Conservation (phyloP, 169 alveolate species). For the Plasmodium malariae region DNA sequence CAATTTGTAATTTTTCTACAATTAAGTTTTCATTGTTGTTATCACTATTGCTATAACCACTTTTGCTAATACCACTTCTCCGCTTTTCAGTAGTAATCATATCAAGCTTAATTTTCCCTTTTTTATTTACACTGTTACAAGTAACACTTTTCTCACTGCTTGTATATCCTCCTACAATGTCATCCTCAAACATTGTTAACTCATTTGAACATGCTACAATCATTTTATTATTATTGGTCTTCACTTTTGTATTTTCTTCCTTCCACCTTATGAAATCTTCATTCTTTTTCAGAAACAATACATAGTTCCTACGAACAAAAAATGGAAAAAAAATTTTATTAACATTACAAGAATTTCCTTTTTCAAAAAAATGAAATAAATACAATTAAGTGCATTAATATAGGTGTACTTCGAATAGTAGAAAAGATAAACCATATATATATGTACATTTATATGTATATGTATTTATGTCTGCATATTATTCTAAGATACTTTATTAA, state of each 20-base stretch:
- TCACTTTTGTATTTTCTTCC: slow-evolving; percentile 6
- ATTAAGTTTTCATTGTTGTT: background rate
- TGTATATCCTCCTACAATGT: slow-evolving; percentile 62
- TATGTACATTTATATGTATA: background rate
- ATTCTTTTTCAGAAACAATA: slow-evolving; percentile 30
- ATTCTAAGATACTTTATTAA: background rate
- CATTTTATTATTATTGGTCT: slow-evolving; percentile 24
- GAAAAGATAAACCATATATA: too few relatives aligned
- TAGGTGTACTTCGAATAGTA: too few relatives aligned
- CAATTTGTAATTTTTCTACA: background rate
- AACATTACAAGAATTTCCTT: too few relatives aligned
- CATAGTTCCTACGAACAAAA: slow-evolving; percentile 21
- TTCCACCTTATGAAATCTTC: slow-evolving; percentile 15
- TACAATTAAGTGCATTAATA: too few relatives aligned
- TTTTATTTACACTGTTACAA: background rate
- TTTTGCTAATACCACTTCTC: too few relatives aligned
- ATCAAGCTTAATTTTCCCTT: background rate
- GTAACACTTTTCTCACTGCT: slow-evolving; percentile 50
- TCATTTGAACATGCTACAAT: slow-evolving; percentile 18
- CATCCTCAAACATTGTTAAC: slow-evolving; percentile 13
- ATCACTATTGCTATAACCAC: too few relatives aligned
- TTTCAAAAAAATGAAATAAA: too few relatives aligned
- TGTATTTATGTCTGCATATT: background rate
- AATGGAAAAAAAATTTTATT: too few relatives aligned
- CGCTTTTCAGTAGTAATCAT: background rate